Percentiles rank a stretch among this genome's conserved stretches.
Conservation (phyloP, 2,329 filamentous ascomycete species). For the Chlorencoelia australis region DNA sequence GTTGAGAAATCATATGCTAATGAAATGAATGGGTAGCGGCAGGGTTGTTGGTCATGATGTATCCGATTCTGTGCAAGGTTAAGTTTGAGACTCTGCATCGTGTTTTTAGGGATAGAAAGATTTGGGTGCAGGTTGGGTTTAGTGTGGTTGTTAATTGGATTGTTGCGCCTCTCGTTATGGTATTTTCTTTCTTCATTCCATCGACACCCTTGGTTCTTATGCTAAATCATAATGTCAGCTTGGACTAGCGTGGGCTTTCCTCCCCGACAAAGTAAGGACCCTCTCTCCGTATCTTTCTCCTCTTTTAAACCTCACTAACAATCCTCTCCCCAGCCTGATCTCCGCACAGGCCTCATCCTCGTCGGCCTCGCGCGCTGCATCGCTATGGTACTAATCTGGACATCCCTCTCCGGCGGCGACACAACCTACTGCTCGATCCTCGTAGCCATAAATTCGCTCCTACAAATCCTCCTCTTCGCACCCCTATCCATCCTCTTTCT, state of each 20-base stretch:
- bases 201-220: not conserved
- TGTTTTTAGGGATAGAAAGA: slow-evolving; percentile 45
- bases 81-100: slow-evolving; percentile 65
- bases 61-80: slow-evolving; percentile 82
- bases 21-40: slow-evolving; percentile 42
- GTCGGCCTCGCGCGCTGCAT: slow-evolving; percentile 81
- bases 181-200: slow-evolving; percentile 5
- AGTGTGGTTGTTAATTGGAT: slow-evolving; percentile 76
- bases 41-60: slow-evolving; percentile 86
- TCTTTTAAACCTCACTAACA: too few species aligned
- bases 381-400: slow-evolving; percentile 81
- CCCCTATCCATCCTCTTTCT: slow-evolving; percentile 59
- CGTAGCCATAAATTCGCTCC: slow-evolving; percentile 63
- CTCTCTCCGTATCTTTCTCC: too few species aligned
- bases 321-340: too few species aligned
- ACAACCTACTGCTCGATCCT: slow-evolving; percentile 74
- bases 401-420: slow-evolving; percentile 64
- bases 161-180: slow-evolving; percentile 71
- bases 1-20: too few species aligned
- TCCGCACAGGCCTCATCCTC: slow-evolving; percentile 62
- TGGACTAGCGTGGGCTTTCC: slow-evolving; percentile 55
- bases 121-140: slow-evolving; percentile 75
- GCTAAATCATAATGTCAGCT: slow-evolving; percentile 31
- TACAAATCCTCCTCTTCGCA: slow-evolving; percentile 66
- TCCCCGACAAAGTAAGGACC: slow-evolving; percentile 48